Conservation (phyloP, 2,329 filamentous ascomycete genomes). For the Stagonosporopsis rhizophila region DNA sequence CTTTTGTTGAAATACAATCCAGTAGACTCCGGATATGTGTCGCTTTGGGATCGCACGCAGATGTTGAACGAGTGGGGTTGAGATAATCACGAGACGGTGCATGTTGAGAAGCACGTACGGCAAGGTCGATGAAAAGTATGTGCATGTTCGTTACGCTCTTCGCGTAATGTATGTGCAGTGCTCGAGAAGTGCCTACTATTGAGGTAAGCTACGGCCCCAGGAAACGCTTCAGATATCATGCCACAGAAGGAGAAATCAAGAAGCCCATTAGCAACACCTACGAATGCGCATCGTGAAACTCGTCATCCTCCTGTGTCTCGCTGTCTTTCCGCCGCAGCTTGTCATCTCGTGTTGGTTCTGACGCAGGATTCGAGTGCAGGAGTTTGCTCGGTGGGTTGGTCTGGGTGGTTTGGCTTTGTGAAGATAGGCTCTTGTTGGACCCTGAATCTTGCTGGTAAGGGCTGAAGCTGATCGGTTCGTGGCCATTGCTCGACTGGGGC, state of each 20-base stretch:
- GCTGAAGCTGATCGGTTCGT: constrained; percentile 11
- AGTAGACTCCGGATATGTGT: not conserved
- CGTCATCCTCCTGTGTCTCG: constrained; percentile 53
- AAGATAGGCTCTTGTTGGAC: constrained; percentile 3
- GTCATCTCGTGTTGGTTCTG: constrained; percentile 25
- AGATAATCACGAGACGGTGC: constrained; percentile 17
- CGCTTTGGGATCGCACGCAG: constrained; percentile 7
- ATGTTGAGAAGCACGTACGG: constrained; percentile 26
- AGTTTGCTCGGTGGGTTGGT: constrained; percentile 39
- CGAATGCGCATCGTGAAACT: constrained; percentile 57
- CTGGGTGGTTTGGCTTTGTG: constrained; percentile 13
- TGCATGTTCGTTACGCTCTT: constrained; percentile 10
- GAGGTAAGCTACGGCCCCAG: constrained; percentile 16
- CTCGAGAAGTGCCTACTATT: constrained; percentile 11
- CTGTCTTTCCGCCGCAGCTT: constrained; percentile 50
- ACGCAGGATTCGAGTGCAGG: constrained; percentile 33
- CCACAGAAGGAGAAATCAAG: constrained; percentile 4
- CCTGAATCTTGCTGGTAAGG: constrained; percentile 7
- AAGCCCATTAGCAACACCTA: constrained; percentile 22
- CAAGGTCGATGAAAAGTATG: constrained; percentile 4
- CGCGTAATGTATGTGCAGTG: constrained; percentile 11
- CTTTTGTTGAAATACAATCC: constrained; percentile 2
- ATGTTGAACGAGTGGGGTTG: not conserved
- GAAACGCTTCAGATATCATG: constrained; percentile 14
- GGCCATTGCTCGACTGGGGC: not conserved